Evolutionary conservation across 2,329 filamentous ascomycete species (phyloP).

Genomic region (Fusarium nurragi): DNA sequence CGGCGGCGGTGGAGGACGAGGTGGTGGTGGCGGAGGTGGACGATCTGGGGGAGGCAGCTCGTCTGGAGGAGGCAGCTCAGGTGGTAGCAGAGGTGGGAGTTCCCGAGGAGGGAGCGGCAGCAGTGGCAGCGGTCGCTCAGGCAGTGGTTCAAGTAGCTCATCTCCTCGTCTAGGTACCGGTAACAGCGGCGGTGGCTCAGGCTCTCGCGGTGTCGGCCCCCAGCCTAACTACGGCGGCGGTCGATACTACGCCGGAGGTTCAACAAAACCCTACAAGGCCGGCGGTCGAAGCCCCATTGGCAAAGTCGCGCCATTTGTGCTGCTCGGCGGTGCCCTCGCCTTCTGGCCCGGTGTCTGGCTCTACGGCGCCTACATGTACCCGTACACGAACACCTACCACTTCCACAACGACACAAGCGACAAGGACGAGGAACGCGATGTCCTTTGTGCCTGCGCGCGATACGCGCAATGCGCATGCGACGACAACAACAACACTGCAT

Average conservation of each 20-base stretch:
- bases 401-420: conserved; percentile 62
- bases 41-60: conserved; percentile 13
- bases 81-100: conserved; percentile 29
- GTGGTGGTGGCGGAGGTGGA: conserved; percentile 42
- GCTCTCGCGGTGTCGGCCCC: conserved; percentile 68
- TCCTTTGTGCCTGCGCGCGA: conserved; percentile 63
- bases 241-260: conserved; percentile 73
- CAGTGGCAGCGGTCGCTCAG: conserved; percentile 10
- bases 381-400: conserved; percentile 54
- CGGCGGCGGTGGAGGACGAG: conserved; percentile 60
- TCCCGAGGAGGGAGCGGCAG: conserved; percentile 26
- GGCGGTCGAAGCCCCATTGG: conserved; percentile 64
- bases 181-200: conserved; percentile 17
- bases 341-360: conserved; percentile 75
- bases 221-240: conserved; percentile 69
- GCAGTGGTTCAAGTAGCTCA: conserved; percentile 32
- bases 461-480: conserved; percentile 71
- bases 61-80: conserved; percentile 13
- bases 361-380: conserved; percentile 69
- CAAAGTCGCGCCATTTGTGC: conserved; percentile 58
- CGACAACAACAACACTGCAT: conserved; percentile 68
- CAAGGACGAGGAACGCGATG: conserved; percentile 48
- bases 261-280: conserved; percentile 66
- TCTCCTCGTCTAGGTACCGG: conserved; percentile 32
- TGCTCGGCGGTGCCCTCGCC: conserved; percentile 59